Conservation (phyloP, 345 rosid genomes). For the Lumnitzera racemosa region DNA sequence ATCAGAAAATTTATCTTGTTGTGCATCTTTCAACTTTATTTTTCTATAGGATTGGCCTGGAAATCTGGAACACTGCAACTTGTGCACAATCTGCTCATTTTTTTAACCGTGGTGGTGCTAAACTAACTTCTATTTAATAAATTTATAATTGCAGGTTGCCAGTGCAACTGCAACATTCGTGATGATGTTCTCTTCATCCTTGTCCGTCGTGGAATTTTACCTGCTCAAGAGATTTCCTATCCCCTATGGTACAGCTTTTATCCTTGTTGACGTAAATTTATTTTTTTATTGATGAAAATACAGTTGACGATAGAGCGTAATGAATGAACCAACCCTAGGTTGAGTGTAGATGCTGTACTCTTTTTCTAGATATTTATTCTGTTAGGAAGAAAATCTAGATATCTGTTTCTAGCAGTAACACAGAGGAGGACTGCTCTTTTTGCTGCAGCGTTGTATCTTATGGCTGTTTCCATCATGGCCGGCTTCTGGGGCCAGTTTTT, state of each 20-base stretch:
- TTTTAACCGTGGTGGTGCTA: background rate
- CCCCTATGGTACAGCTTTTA: slow-evolving; percentile 39
- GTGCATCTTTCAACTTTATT: slow-evolving; percentile 62
- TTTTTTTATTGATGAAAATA: too few relatives aligned
- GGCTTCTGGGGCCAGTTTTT: slow-evolving; percentile 91
- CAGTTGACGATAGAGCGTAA: too few relatives aligned
- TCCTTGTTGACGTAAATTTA: background rate
- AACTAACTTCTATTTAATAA: background rate
- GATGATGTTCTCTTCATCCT: slow-evolving; percentile 87
- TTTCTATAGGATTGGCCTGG: slow-evolving; percentile 52
- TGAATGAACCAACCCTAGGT: too few relatives aligned
- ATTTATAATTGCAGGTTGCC: slow-evolving; percentile 6
- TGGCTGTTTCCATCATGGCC: slow-evolving; percentile 54
- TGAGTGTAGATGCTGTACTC: too few relatives aligned
- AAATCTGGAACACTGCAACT: slow-evolving; percentile 56
- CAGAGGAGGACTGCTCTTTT: background rate
- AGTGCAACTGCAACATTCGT: slow-evolving; percentile 90
- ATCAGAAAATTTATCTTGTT: slow-evolving; percentile 22
- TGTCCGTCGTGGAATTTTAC: slow-evolving; percentile 80
- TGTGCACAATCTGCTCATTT: background rate
- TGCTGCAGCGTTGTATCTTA: slow-evolving; percentile 59
- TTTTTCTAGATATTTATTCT: too few relatives aligned
- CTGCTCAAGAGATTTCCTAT: slow-evolving; percentile 81
- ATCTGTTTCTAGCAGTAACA: background rate
- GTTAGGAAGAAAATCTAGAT: too few relatives aligned